Evolutionary conservation across 1,284 basidiomycete species (phyloP).

Genomic region (Heterobasidion annosum): DNA sequence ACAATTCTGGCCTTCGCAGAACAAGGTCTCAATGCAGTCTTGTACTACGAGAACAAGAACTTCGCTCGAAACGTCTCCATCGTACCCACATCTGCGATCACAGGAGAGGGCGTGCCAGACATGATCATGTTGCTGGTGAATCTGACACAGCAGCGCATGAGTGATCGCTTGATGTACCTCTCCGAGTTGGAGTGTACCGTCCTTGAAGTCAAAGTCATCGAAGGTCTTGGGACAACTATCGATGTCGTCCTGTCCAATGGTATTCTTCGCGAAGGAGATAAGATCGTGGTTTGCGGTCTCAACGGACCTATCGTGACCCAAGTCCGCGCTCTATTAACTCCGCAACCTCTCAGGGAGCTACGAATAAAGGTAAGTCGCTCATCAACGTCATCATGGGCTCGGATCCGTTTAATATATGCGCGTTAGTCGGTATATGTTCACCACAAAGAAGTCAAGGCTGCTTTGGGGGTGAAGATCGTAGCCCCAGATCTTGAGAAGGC

Average conservation of each 20-base stretch:
- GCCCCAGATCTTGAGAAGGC: slow-evolving; percentile 98
- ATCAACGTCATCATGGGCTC: not conserved
- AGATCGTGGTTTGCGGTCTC: slow-evolving; percentile 93
- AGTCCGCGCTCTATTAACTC: slow-evolving; percentile 89
- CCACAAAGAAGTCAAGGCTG: slow-evolving; percentile 97
- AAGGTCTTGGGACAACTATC: slow-evolving; percentile 97
- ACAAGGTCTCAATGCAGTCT: slow-evolving; percentile 91
- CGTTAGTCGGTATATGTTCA: slow-evolving; percentile 90
- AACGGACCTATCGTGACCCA: slow-evolving; percentile 98
- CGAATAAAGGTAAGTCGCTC: slow-evolving; percentile 75
- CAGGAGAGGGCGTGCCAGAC: slow-evolving; percentile 99
- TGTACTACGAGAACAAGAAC: slow-evolving; percentile 98
- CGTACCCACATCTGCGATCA: slow-evolving; percentile 96
- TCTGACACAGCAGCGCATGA: slow-evolving; percentile 98
- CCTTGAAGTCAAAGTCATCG: slow-evolving; percentile 97
- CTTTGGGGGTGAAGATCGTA: slow-evolving; percentile 93
- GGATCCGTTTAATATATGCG: slow-evolving; percentile 3
- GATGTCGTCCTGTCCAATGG: slow-evolving; percentile 98
- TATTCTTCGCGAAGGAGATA: slow-evolving; percentile 87
- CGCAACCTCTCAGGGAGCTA: slow-evolving; percentile 93
- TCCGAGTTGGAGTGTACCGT: slow-evolving; percentile 99
- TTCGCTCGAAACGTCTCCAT: slow-evolving; percentile 92
- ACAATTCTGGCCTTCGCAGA: slow-evolving; percentile 93
- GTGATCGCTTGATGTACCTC: slow-evolving; percentile 95
- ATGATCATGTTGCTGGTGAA: slow-evolving; percentile 99